Evolutionary conservation across 2,329 filamentous ascomycete genomes (phyloP).

Genomic region (Plectosphaerella plurivora): DNA sequence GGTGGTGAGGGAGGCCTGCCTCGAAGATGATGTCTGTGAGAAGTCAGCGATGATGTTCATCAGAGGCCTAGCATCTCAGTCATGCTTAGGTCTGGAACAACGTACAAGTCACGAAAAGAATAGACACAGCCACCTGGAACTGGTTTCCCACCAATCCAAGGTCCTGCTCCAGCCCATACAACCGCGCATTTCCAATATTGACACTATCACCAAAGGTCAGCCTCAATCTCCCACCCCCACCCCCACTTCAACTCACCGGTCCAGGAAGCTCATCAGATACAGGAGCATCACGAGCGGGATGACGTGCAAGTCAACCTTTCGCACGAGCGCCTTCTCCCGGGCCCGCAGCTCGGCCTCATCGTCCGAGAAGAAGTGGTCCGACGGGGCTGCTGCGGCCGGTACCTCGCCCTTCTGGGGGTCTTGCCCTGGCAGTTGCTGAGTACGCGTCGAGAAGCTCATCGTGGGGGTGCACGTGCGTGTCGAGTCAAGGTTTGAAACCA

Average conservation of each 20-base stretch:
- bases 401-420: no score
- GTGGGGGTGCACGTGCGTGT: no score
- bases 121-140: constrained; percentile 64
- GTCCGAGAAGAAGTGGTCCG: no score
- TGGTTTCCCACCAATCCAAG: constrained; percentile 60
- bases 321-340: constrained; percentile 53
- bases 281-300: constrained; percentile 64
- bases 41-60: no score
- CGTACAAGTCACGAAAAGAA: constrained; percentile 50
- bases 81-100: no score
- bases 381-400: no score
- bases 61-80: no score
- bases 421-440: no score
- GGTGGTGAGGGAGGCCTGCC: background rate
- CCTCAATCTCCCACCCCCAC: no score
- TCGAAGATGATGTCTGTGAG: constrained; percentile 56
- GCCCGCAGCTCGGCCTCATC: background rate
- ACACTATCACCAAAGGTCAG: constrained; percentile 22
- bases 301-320: constrained; percentile 60
- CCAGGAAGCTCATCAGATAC: constrained; percentile 73
- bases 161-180: constrained; percentile 62
- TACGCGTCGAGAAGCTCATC: no score
- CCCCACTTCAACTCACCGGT: background rate
- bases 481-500: no score
- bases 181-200: constrained; percentile 62